phyloP scores from a whole-genome alignment of 2,329 filamentous ascomycete species.

The Eurotiales sp. region DNA sequence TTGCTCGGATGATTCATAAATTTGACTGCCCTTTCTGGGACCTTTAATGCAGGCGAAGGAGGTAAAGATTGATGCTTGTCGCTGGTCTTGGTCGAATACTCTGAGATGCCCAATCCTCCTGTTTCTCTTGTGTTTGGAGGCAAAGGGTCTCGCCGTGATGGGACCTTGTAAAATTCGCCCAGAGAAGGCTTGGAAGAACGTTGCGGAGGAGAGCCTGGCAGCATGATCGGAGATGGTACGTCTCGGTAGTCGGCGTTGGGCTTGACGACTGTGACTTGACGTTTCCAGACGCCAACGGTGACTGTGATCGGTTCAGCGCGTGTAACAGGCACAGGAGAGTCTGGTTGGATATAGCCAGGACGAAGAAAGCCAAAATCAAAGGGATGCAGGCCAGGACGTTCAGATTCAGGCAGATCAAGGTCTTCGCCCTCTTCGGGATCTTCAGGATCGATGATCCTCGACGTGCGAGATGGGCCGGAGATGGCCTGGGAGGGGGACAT shows the following conservation, averaged over 20 bases:
- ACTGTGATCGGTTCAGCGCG: constrained; percentile 11
- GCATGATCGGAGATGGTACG: constrained; percentile 9
- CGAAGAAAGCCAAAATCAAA: neutral
- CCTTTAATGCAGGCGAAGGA: neutral
- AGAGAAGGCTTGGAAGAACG: constrained; percentile 6
- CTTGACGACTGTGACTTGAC: neutral
- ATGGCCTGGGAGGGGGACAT: neutral
- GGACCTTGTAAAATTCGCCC: neutral
- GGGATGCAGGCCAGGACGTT: constrained; percentile 1
- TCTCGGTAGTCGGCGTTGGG: constrained; percentile 10
- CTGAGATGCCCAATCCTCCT: neutral
- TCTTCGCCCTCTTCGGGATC: neutral
- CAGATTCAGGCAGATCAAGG: neutral
- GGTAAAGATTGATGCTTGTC: neutral
- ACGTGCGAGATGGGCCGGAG: neutral
- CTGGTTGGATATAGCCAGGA: neutral
- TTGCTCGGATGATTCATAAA: constrained; percentile 1
- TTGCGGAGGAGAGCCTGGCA: constrained; percentile 13
- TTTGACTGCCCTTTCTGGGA: neutral
- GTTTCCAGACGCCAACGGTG: constrained; percentile 3
- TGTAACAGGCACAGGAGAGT: neutral
- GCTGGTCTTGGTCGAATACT: neutral
- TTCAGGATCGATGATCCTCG: neutral
- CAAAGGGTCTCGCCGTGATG: neutral
- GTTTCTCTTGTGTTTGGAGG: neutral